Conservation (phyloP, 257 asterid genomes). For the Salvia hispanica region DNA sequence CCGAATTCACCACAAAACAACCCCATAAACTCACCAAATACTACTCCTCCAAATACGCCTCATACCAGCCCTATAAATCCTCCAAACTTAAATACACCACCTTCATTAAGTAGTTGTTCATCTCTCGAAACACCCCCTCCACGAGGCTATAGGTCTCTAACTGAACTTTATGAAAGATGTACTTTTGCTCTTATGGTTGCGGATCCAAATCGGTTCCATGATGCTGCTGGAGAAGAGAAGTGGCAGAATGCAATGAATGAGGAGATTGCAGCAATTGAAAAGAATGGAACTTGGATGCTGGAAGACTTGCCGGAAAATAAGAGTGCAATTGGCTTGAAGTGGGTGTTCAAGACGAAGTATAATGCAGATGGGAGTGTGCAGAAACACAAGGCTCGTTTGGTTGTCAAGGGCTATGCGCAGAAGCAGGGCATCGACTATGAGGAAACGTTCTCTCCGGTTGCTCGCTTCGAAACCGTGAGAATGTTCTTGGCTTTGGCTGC, state of each 20-base stretch:
- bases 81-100: not conserved
- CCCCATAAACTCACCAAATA: not conserved
- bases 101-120: not conserved
- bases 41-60: not conserved
- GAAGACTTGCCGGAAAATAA: not conserved
- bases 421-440: slow-evolving; percentile 12
- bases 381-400: slow-evolving; percentile 21
- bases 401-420: slow-evolving; percentile 22
- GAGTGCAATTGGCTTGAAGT: not conserved
- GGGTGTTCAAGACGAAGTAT: not conserved
- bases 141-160: not conserved
- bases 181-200: not conserved
- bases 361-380: not conserved
- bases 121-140: not conserved
- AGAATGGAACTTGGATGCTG: slow-evolving; percentile 22
- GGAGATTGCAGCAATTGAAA: slow-evolving; percentile 9
- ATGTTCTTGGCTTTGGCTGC: slow-evolving; percentile 8
- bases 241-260: not conserved
- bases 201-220: not conserved
- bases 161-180: not conserved
- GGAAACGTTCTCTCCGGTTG: slow-evolving; percentile 20
- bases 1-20: not conserved
- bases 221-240: not conserved
- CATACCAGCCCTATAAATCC: not conserved
- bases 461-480: not conserved